Conservation (phyloP, 2,329 filamentous ascomycete genomes). For the Scolecobasidium constrictum region DNA sequence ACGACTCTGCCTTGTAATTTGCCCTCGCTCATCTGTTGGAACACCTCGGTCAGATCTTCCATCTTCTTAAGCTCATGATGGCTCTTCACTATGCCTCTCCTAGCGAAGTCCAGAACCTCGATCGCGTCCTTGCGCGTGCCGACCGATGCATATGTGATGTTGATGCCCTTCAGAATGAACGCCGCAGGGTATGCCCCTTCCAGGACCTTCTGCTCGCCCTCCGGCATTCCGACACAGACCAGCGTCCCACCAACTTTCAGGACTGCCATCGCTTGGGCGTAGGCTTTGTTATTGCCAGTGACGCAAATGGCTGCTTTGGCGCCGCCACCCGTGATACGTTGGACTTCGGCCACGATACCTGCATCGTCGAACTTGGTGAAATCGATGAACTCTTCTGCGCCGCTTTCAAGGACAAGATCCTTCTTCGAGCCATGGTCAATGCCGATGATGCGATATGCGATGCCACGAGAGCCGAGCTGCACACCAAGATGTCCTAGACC, state of each 20-base stretch:
- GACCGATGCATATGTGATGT: conserved; percentile 34
- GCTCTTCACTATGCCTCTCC: conserved; percentile 34
- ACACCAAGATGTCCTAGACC: conserved; percentile 53
- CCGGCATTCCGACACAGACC: conserved; percentile 36
- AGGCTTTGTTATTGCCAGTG: conserved; percentile 36
- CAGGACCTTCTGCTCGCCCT: conserved; percentile 34
- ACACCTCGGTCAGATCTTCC: conserved; percentile 33
- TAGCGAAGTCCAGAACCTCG: conserved; percentile 36
- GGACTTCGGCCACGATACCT: conserved; percentile 38
- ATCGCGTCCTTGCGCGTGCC: conserved; percentile 37
- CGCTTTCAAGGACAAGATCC: conserved; percentile 47
- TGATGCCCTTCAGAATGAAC: conserved; percentile 30
- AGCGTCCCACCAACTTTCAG: conserved; percentile 34
- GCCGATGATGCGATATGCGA: conserved; percentile 54
- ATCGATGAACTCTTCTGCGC: conserved; percentile 55
- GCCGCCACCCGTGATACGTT: conserved; percentile 46
- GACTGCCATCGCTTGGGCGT: conserved; percentile 28
- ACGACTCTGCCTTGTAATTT: conserved; percentile 37
- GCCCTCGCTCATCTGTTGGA: conserved; percentile 35
- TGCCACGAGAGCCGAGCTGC: conserved; percentile 47
- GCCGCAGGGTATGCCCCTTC: conserved; percentile 27
- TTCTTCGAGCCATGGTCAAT: conserved; percentile 54
- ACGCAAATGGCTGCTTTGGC: conserved; percentile 50
- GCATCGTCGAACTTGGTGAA: conserved; percentile 26
- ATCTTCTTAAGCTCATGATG: conserved; percentile 35